Base-by-base conservation (phyloP, 306 rosid genomes). In the Dalbergia cultrata region DNA sequence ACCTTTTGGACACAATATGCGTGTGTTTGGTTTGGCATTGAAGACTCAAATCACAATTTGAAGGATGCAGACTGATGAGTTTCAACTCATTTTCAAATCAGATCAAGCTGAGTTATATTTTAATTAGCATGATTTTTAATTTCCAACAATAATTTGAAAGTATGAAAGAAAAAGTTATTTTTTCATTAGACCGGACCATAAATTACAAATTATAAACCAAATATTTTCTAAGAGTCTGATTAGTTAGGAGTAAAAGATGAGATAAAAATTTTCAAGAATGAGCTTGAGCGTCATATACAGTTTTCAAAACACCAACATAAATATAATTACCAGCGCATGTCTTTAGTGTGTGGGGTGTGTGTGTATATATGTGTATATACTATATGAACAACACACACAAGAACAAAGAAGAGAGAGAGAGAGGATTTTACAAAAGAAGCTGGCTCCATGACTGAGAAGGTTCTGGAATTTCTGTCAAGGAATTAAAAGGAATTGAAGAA, bases 381-480 rank as follows among this genome's bases (percentile, higher is more conserved):
- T 6, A 22, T 6, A 22, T 9, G 12, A 22, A 47, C 12, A 13
- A 26, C 59, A 41, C 17, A 45, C 73, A 45, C 59, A 22, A 17
- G 6, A 5, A n/a, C 34, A 67, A 9, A 65, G 11, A 67, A 10
- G 61, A 44, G 52, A 5, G 54, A 81, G 56, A 61, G 80, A 67
- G 53, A 41, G 21, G 60, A 54, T 62, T 13, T 81, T 83, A 92
- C 97, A 86, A 73, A 70, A 90, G 91, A 13, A 92, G 83, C 75
- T 92, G 97, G 84, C 89, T 90, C 90, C 91, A 90, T 22, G 94
- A 86, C 13, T 85, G 89, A 66, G 89, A 80, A 49, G 88, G 84
- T 34, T 88, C 86, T 35, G 80, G 86, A 73, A 82, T 75, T 63
- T 86, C 89, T 35, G 83, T 44, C 75, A 87, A 82, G 68, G 87